Evolutionary conservation across 345 rosid genomes (phyloP).

Genomic region (Lepidium aucheri): DNA sequence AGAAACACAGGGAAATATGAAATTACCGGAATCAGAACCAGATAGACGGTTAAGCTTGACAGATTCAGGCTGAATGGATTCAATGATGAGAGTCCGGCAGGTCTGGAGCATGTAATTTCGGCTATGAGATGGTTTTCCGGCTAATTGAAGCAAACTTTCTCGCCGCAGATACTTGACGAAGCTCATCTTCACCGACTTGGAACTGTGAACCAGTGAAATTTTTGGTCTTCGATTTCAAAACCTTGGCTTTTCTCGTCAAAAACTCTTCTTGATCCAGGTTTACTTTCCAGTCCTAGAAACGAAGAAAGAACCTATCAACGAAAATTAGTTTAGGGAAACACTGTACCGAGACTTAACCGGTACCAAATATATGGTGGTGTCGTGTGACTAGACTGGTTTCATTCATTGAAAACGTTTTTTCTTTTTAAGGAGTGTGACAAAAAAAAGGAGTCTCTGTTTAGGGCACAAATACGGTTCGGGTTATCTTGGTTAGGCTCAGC

Average conservation of each 20-base stretch:
- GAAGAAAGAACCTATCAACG: too few relatives aligned
- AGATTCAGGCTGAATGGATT: conserved; percentile 47
- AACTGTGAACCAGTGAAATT: neutral
- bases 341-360: neutral
- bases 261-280: neutral
- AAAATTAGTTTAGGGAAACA: too few relatives aligned
- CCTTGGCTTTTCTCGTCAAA: neutral
- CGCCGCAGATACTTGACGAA: conserved; percentile 26
- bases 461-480: neutral
- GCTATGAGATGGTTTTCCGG: conserved; percentile 4
- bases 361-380: neutral
- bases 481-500: neutral
- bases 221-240: neutral
- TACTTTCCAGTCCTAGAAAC: too few relatives aligned
- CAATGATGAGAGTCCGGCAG: conserved; percentile 57
- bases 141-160: neutral
- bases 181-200: conserved; percentile 11
- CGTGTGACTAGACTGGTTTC: neutral
- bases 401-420: neutral
- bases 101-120: conserved; percentile 28
- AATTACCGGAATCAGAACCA: conserved; percentile 61
- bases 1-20: neutral
- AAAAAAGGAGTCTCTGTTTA: too few relatives aligned
- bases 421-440: neutral
- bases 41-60: conserved; percentile 56